Evolutionary conservation across 192 early-diverging fungal genomes (phyloP).

Genomic region (Coemansia sp.): DNA sequence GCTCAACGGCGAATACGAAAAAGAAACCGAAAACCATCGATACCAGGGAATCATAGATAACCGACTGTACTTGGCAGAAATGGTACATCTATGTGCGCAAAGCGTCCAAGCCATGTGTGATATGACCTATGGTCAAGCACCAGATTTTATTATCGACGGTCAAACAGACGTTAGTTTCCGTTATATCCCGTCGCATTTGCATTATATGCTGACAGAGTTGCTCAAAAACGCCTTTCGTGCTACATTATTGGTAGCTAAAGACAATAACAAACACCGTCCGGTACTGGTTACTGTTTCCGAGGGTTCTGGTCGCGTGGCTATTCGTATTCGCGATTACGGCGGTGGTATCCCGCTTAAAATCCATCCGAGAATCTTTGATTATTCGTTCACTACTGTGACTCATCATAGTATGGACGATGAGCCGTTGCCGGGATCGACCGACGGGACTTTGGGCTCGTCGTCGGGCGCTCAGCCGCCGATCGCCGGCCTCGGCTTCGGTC

Average conservation of each 20-base stretch:
- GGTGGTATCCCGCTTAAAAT: conserved; percentile 81
- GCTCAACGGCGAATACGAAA: not conserved
- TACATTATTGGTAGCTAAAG: conserved; percentile 35
- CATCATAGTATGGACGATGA: conserved; percentile 32
- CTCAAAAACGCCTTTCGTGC: conserved; percentile 84
- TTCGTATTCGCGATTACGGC: conserved; percentile 82
- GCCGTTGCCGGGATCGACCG: not conserved
- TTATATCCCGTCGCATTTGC: conserved; percentile 83
- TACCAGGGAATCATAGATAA: conserved; percentile 38
- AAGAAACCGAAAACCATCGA: not conserved
- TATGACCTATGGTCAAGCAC: conserved; percentile 77
- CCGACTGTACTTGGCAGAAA: conserved; percentile 12
- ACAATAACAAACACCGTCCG: conserved; percentile 14
- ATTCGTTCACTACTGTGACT: conserved; percentile 83
- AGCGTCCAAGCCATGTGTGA: conserved; percentile 84
- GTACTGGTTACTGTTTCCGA: conserved; percentile 77
- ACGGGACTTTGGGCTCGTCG: not conserved
- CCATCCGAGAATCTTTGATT: conserved; percentile 77
- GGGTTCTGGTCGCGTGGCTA: conserved; percentile 68
- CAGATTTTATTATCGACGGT: conserved; percentile 64
- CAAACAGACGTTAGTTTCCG: conserved; percentile 16
- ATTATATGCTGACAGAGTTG: conserved; percentile 85
- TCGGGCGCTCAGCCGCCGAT: conserved; percentile 8
- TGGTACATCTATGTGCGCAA: conserved; percentile 63
- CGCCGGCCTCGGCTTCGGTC: conserved; percentile 38